Base-by-base conservation (phyloP, 2,329 filamentous ascomycete species). In the Daldinia sp. region DNA sequence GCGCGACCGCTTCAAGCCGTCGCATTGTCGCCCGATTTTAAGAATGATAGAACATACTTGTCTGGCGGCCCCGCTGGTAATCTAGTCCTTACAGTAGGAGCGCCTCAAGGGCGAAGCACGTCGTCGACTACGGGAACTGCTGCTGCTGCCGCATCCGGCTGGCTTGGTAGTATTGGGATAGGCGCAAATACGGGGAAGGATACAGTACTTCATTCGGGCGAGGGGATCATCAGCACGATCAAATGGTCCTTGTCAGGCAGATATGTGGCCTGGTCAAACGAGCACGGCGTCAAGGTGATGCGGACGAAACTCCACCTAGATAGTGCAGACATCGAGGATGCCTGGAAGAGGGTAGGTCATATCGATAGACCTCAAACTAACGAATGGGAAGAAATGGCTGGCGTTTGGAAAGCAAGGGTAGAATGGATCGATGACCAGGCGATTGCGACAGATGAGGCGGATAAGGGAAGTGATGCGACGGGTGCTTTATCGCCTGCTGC, bases 251-350 rank as follows among this genome's bases (percentile, higher is more conserved):
- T 94, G 37, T 94, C 93, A 0, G 94, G 95, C 0, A 95, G 91
- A 78, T 98, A 94, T 73, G 91, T 97, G 0, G 92, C 89, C 0
- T 99, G 95, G 95, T 85, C 96, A 37, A 99, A 98, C 72, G 95
- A 99, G 77, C 90, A 96, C 72, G 95, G 95, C 3, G 96, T 98
- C 75, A 97, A 97, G 76, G 95, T 99, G 63, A 98, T 98, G 94
- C 87, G 95, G 34, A 93, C 93, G 3, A 92, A 95, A 74, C 74
- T 96, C 17, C 87, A 94, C 69, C 83, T 97, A 4, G 92, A 96
- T 4, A 88, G 82, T 65, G 84, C 84, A 10, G 90, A 96, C 72
- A 80, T 85, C 1, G 94, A 97, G 13, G 89, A 90, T 68, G 92
- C 94, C 2, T 99, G 96, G 96, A 96, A 95, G 77, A 86, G 94